phyloP scores from a whole-genome alignment of 2,329 filamentous ascomycete genomes.

The Aspergillus quadricinctus region DNA sequence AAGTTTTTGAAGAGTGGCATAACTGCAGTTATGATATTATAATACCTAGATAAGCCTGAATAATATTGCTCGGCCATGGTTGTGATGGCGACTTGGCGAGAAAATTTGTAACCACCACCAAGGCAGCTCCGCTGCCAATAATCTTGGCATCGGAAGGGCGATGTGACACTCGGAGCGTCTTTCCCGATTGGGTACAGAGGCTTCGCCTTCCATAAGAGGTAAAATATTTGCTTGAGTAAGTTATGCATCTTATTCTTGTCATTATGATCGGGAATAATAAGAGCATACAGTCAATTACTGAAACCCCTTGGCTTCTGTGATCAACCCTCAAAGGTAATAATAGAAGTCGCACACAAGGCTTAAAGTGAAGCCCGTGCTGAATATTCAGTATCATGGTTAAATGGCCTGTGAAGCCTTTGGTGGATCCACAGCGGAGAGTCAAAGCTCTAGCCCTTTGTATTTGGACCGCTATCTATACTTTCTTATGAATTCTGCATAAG shows the following conservation, averaged over 20 bases:
- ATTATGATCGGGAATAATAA: background rate
- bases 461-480: background rate
- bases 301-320: too few species aligned
- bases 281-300: background rate
- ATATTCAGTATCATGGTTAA: background rate
- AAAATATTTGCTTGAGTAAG: background rate
- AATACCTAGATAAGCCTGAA: too few species aligned
- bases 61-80: too few species aligned
- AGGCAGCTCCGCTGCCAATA: background rate
- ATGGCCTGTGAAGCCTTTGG: background rate
- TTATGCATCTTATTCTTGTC: too few species aligned
- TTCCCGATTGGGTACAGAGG: background rate
- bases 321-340: background rate
- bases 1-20: background rate
- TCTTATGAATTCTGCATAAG: too few species aligned
- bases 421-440: background rate
- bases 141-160: background rate
- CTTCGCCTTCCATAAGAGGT: background rate
- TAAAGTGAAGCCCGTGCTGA: background rate
- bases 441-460: background rate
- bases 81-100: too few species aligned
- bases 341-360: background rate
- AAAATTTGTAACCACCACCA: background rate
- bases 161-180: background rate
- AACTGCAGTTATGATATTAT: too few species aligned